Conservation (phyloP, 805 yeast species). For the Kuraishia borneana region DNA sequence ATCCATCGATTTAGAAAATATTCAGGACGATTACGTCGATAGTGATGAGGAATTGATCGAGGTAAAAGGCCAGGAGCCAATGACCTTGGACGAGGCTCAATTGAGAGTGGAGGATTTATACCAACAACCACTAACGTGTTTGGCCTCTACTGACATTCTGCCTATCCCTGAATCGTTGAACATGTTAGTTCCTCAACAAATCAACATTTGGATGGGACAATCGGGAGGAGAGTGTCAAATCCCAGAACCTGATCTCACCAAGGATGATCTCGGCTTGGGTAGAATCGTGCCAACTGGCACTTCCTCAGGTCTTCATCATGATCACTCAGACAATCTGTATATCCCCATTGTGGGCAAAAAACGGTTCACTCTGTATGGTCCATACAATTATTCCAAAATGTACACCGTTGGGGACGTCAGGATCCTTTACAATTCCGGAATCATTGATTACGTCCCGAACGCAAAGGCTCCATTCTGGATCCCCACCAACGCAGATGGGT, state of each 20-base stretch:
- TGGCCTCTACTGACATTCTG: slow-evolving; percentile 16
- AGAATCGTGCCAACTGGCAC: slow-evolving; percentile 43
- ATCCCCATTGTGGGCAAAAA: slow-evolving; percentile 49
- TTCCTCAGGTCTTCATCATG: slow-evolving; percentile 72
- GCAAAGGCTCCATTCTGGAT: slow-evolving; percentile 54
- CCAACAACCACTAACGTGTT: slow-evolving; percentile 51
- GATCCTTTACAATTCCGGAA: slow-evolving; percentile 45
- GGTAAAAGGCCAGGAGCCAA: slow-evolving; percentile 11
- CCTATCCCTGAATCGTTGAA: slow-evolving; percentile 32
- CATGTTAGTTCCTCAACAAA: slow-evolving; percentile 50
- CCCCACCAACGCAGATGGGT: slow-evolving; percentile 50
- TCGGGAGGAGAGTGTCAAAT: slow-evolving; percentile 1
- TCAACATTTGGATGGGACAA: slow-evolving; percentile 65
- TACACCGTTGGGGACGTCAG: slow-evolving; percentile 56
- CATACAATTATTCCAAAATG: slow-evolving; percentile 46
- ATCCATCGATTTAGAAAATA: slow-evolving; percentile 29
- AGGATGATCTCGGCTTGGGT: slow-evolving; percentile 32
- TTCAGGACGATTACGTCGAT: slow-evolving; percentile 37
- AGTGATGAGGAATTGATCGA: slow-evolving; percentile 8
- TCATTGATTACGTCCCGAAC: slow-evolving; percentile 49
- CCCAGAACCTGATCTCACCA: slow-evolving; percentile 6
- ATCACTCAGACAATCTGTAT: slow-evolving; percentile 70
- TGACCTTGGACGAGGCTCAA: slow-evolving; percentile 21
- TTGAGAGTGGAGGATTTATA: slow-evolving; percentile 37
- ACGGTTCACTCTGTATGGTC: slow-evolving; percentile 57